Base-by-base conservation (phyloP, 2,329 filamentous ascomycete genomes). In the Clarireedia monteithiana region DNA sequence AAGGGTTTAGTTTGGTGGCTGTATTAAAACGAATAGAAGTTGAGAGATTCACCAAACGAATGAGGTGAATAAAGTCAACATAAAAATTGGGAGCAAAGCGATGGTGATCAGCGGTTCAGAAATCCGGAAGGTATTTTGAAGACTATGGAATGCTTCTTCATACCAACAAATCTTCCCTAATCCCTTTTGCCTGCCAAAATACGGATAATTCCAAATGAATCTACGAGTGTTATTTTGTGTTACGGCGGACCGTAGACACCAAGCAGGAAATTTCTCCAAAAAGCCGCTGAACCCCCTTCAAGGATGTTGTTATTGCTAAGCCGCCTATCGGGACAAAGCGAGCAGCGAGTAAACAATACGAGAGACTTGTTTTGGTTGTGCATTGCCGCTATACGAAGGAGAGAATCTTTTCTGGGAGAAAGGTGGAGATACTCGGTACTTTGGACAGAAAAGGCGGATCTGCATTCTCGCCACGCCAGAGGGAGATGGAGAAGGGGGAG, bases 41-140 rank as follows among this genome's bases (percentile, higher is more conserved):
- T 42, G 23, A 48, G 50, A 36, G 42, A 6, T 45, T 55, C 45
- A 57, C 55, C 45, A 57, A 83, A 75, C 80, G 81, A 84, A 74
- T 79, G 81, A 82, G 75, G 75, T 72, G 72, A 73, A 56, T 53
- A 42, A 42, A 55, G 23, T 49, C 57, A 45, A 38, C 34, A 55
- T 17, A 5, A 50, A 54, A 50, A 30, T 49, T 49, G 17, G 45
- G 17, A 54, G 44, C 45, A 48, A 26, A 36, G 5, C 12, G 27
- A 34, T 36, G 30, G 50, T 23, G 24, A 39, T 26, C 17, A 39
- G 23, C 12, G 17, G 23, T 26, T 34, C 36, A 34, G 7, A 54
- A 44, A 23, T 20, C 23, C 23, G 17, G 23, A 47, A 30, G 39
- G 5, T 42, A 42, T 42, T 47, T 47, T 47, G 20, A 24, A 47